Percentiles rank a stretch among this genome's conserved stretches.
Conservation (phyloP, 2,329 filamentous ascomycete genomes). For the Cytospora leucostoma region DNA sequence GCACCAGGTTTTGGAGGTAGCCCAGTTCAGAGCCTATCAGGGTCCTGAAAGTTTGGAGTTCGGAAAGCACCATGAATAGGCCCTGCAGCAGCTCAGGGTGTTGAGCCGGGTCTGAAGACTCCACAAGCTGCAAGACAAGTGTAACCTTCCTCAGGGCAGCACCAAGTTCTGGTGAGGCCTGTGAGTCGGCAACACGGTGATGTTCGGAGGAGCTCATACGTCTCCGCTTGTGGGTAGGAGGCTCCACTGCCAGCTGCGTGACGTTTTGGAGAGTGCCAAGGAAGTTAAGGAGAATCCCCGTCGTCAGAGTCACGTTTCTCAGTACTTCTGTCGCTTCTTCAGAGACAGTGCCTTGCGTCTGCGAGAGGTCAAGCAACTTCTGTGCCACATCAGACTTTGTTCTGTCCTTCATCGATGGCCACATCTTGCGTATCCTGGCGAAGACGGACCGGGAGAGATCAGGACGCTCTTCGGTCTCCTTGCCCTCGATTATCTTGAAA, state of each 20-base stretch:
- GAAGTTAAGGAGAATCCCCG: constrained; percentile 70
- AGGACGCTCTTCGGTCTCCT: constrained; percentile 45
- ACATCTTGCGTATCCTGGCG: constrained; percentile 68
- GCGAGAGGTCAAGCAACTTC: constrained; percentile 63
- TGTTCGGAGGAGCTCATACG: constrained; percentile 74
- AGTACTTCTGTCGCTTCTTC: constrained; percentile 71
- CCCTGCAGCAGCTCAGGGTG: constrained; percentile 76
- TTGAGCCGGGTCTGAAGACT: constrained; percentile 72
- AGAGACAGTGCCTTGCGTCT: constrained; percentile 45
- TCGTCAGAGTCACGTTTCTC: constrained; percentile 71
- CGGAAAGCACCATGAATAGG: constrained; percentile 82
- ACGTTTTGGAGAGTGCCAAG: constrained; percentile 73
- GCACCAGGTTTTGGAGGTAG: constrained; percentile 83
- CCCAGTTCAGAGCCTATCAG: constrained; percentile 84
- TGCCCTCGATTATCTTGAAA: constrained; percentile 49
- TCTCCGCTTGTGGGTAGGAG: constrained; percentile 75
- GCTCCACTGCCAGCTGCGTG: constrained; percentile 70
- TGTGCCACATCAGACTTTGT: constrained; percentile 61
- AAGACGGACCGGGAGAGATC: constrained; percentile 68
- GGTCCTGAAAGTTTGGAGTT: constrained; percentile 81
- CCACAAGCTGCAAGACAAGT: constrained; percentile 84
- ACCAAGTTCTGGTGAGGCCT: constrained; percentile 66
- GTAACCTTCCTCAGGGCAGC: constrained; percentile 75
- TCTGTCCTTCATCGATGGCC: constrained; percentile 69
- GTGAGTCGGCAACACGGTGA: constrained; percentile 58